phyloP scores from a whole-genome alignment of 345 rosid species.

The Cochlearia excelsa region DNA sequence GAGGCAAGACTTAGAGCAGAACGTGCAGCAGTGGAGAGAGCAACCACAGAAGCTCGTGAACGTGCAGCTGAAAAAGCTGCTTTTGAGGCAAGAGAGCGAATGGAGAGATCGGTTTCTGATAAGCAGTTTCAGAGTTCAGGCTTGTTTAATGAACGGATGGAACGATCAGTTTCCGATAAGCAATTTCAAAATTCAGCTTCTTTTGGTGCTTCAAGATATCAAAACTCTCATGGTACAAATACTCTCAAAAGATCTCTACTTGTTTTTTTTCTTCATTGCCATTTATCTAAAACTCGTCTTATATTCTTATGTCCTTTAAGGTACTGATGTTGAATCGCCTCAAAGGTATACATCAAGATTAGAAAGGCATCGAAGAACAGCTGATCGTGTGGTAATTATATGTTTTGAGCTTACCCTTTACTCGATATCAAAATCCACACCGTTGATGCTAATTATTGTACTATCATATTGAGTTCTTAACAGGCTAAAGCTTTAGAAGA shows the following conservation, averaged over 20 bases:
- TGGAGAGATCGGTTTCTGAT: conserved; percentile 63
- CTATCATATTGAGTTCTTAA: conserved; percentile 6
- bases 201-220: conserved; percentile 49
- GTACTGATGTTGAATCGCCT: conserved; percentile 81
- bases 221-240: conserved; percentile 51
- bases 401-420: conserved; percentile 1
- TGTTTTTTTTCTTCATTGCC: neutral
- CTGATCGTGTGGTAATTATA: conserved; percentile 81
- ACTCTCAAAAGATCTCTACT: neutral
- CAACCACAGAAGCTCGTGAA: conserved; percentile 71
- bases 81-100: conserved; percentile 62
- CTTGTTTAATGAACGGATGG: conserved; percentile 27
- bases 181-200: conserved; percentile 49
- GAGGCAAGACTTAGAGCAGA: conserved; percentile 80
- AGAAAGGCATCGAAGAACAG: conserved; percentile 85
- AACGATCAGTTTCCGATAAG: conserved; percentile 49
- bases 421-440: neutral
- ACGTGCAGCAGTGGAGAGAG: conserved; percentile 93
- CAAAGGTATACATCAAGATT: conserved; percentile 92
- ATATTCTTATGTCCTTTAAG: conserved; percentile 35
- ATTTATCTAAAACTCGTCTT: neutral
- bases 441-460: neutral
- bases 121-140: conserved; percentile 54
- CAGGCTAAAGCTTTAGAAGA: conserved; percentile 97
- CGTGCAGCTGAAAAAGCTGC: conserved; percentile 74